These are phyloP conservation scores for Meredithiella fracta DNA, from an alignment of 2,329 filamentous ascomycete genomes.

Conservation along the genomic window DNA sequence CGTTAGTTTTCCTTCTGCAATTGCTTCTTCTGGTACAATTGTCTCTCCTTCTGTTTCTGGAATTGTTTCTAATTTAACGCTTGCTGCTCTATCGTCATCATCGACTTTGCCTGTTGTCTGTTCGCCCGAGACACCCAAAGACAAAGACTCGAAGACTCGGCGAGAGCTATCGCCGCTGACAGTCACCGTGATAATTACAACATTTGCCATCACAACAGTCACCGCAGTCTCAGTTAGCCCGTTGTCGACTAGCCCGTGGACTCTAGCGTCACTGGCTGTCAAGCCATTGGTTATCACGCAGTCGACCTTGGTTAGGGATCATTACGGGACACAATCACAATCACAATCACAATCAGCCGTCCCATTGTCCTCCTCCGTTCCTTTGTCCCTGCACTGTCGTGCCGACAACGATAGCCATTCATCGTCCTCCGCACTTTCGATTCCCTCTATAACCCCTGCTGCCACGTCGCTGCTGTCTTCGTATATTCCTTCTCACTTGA, in stretches of 20 bases:
- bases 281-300: neutral
- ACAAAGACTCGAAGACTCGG: neutral
- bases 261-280: neutral
- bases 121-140: neutral
- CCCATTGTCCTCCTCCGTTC: neutral
- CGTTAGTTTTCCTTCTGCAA: neutral
- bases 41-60: no score
- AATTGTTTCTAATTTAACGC: neutral
- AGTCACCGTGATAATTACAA: neutral
- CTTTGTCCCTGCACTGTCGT: neutral
- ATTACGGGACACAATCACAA: neutral
- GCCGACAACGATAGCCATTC: neutral
- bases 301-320: neutral
- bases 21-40: neutral
- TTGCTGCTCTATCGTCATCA: neutral
- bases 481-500: neutral
- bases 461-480: neutral
- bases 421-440: neutral
- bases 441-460: neutral
- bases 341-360: neutral
- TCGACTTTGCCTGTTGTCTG: no score
- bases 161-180: neutral
- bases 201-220: neutral
- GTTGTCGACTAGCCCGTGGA: neutral
- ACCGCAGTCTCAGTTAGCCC: neutral